phyloP scores from a whole-genome alignment of 202 grass and related monocot species.

The Digitaria exilis region DNA sequence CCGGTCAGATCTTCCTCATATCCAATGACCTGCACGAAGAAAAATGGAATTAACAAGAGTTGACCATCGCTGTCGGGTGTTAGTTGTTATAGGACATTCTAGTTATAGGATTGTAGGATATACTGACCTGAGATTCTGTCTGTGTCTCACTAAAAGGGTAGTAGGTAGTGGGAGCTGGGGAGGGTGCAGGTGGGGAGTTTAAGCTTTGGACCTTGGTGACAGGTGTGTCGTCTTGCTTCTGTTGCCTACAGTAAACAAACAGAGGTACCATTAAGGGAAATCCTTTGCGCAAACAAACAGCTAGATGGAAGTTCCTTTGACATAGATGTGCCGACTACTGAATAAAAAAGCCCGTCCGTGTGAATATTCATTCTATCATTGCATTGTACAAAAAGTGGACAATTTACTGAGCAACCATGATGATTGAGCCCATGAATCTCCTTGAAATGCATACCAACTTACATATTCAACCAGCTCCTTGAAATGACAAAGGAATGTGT shows the following conservation, averaged over 20 bases:
- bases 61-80: background rate
- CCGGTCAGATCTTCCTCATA: constrained; percentile 91
- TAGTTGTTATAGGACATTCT: background rate
- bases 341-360: constrained; percentile 6
- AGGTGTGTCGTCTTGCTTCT: constrained; percentile 52
- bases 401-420: constrained; percentile 3
- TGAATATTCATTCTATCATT: constrained; percentile 35
- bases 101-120: constrained; percentile 25
- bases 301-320: constrained; percentile 12
- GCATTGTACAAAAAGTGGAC: constrained; percentile 9
- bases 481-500: constrained; percentile 58
- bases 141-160: constrained; percentile 86
- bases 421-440: constrained; percentile 3
- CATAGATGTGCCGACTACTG: background rate
- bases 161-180: constrained; percentile 38
- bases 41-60: background rate
- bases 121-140: constrained; percentile 79
- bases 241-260: constrained; percentile 48
- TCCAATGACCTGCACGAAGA: constrained; percentile 55
- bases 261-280: constrained; percentile 20
- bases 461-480: constrained; percentile 60
- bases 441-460: constrained; percentile 38
- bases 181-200: constrained; percentile 11
- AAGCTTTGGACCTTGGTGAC: constrained; percentile 9
- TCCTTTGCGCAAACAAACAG: constrained; percentile 9